These are phyloP conservation scores for Scheffersomyces quercinus DNA, from an alignment of 1,139 yeast species.

Conservation along the genomic window DNA sequence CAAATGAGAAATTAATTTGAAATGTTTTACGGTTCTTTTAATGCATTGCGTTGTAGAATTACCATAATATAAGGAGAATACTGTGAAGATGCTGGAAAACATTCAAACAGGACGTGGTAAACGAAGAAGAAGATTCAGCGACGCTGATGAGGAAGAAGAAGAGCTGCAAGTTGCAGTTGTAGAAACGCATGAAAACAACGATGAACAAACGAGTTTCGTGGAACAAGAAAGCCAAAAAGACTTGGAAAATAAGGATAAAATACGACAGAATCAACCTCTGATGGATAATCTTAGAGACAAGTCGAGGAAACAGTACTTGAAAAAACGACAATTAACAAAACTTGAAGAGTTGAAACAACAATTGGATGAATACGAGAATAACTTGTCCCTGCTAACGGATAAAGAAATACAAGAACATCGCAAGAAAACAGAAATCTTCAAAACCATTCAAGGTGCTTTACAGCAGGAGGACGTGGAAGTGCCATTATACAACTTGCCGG, in stretches of 20 bases:
- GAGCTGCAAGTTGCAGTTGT: slow-evolving; percentile 25
- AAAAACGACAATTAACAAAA: slow-evolving; percentile 28
- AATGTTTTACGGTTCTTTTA: not conserved
- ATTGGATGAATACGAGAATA: slow-evolving; percentile 47
- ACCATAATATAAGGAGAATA: not conserved
- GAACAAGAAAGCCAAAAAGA: slow-evolving; percentile 3
- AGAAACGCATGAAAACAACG: slow-evolving; percentile 34
- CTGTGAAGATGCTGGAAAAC: slow-evolving; percentile 2
- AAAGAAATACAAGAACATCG: slow-evolving; percentile 54
- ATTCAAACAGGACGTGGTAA: slow-evolving; percentile 20
- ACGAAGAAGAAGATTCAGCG: slow-evolving; percentile 16
- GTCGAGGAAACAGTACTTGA: slow-evolving; percentile 30
- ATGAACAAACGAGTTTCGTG: not conserved
- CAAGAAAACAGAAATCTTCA: slow-evolving; percentile 47
- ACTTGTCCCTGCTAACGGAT: slow-evolving; percentile 49
- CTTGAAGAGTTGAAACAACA: slow-evolving; percentile 32
- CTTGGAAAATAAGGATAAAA: slow-evolving; percentile 4
- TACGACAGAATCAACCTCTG: not conserved
- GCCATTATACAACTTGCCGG: slow-evolving; percentile 5
- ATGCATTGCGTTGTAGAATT: not conserved
- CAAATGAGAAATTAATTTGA: not conserved
- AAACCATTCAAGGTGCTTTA: slow-evolving; percentile 21
- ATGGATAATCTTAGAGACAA: not conserved
- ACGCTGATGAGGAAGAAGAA: slow-evolving; percentile 12
- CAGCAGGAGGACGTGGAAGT: not conserved